Evolutionary conservation across 2,329 filamentous ascomycete genomes (phyloP).

Genomic region (Neoscytalidium dimidiatum): DNA sequence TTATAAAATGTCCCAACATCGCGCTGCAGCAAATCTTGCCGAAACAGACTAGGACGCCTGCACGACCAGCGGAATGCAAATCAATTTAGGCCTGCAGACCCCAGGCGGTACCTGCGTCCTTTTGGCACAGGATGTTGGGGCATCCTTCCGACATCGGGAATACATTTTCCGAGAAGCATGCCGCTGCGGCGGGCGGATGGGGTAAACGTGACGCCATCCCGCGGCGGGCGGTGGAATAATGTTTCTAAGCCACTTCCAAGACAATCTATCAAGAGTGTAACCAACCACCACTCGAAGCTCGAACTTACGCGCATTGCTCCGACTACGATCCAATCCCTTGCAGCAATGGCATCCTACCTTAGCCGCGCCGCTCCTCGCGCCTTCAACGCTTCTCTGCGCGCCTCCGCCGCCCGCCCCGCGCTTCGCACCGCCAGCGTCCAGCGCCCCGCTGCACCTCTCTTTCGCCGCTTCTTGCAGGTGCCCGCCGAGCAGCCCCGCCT

Average conservation of each 20-base stretch:
- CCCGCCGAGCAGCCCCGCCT: slow-evolving; percentile 44
- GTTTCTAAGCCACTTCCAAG: slow-evolving; percentile 7
- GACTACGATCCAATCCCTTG: neutral
- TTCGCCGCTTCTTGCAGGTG: slow-evolving; percentile 40
- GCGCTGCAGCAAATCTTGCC: neutral
- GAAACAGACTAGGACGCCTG: neutral
- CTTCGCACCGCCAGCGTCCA: slow-evolving; percentile 22
- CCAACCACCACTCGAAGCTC: neutral
- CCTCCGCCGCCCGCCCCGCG: slow-evolving; percentile 30
- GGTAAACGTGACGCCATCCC: slow-evolving; percentile 16
- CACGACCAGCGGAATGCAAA: neutral
- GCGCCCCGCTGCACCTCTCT: slow-evolving; percentile 31
- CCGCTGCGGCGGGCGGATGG: neutral
- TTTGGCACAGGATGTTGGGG: neutral
- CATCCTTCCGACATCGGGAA: slow-evolving; percentile 2
- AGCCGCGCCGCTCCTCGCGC: slow-evolving; percentile 38
- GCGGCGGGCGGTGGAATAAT: neutral
- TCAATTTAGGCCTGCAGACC: neutral
- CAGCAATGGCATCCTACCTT: slow-evolving; percentile 37
- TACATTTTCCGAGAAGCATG: neutral
- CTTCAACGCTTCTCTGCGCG: slow-evolving; percentile 27
- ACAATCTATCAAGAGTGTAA: neutral
- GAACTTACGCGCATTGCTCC: neutral
- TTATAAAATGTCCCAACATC: neutral
- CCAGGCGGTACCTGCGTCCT: slow-evolving; percentile 1